phyloP scores from a whole-genome alignment of 768 basidiomycete species.

The Tulasnella calospora region DNA sequence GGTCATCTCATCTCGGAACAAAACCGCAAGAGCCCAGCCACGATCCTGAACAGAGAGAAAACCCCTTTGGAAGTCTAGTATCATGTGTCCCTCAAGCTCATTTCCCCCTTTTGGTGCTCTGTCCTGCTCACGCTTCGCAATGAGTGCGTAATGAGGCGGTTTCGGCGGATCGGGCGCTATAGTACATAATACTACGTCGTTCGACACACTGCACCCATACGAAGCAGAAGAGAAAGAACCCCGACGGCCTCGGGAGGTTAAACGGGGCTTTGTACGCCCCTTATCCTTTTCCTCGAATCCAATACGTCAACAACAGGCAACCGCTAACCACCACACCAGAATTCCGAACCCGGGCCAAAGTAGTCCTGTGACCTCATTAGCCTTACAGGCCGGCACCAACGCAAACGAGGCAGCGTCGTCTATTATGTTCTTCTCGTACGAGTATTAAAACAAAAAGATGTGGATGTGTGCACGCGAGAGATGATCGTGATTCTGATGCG shows the following conservation, averaged over 20 bases:
- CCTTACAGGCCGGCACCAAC: slow-evolving; percentile 13
- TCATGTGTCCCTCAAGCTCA: background rate
- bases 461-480: background rate
- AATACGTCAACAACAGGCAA: background rate
- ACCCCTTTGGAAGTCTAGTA: background rate
- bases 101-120: background rate
- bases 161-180: background rate
- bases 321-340: background rate
- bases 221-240: background rate
- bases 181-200: background rate
- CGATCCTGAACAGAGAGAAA: too few species aligned
- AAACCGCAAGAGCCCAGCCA: background rate
- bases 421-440: background rate
- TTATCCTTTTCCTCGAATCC: background rate
- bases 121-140: too few species aligned
- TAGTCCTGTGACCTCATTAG: slow-evolving; percentile 7
- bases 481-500: background rate
- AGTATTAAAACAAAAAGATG: background rate
- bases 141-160: too few species aligned
- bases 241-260: background rate
- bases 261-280: background rate
- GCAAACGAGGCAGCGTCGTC: slow-evolving; percentile 14
- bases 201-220: background rate
- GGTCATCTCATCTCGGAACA: slow-evolving; percentile 1
- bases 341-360: background rate